A percentile compares a stretch with the other conserved stretches of the same genome.
Conservation (phyloP, 495 filamentous ascomycete genomes). For the Daldinia caldariorum region DNA sequence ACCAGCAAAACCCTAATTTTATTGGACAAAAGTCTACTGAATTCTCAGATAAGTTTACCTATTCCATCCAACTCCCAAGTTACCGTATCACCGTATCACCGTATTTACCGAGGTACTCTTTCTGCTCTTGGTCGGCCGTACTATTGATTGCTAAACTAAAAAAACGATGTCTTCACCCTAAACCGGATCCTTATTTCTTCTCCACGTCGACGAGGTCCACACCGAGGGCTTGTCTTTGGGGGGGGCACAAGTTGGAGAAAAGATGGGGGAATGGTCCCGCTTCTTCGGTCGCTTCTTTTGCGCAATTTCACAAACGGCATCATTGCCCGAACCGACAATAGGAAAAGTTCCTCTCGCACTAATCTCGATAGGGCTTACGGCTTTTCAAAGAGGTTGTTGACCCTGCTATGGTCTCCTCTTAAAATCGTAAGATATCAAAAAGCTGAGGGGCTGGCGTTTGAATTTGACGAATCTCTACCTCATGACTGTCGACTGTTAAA, state of each 20-base stretch:
- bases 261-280: conserved; percentile 22
- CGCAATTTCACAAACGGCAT: conserved; percentile 14
- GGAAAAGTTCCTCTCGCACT: not conserved
- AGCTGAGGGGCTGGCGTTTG: not conserved
- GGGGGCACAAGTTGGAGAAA: conserved; percentile 32
- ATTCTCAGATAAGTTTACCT: not conserved
- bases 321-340: not conserved
- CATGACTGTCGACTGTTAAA: not conserved
- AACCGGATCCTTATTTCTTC: conserved; percentile 9
- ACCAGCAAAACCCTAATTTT: not conserved
- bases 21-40: not conserved
- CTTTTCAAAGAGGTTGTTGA: not conserved
- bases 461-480: not conserved
- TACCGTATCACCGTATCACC: too few species aligned
- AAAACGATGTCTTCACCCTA: not conserved
- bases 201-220: conserved; percentile 24
- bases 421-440: not conserved
- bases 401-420: not conserved
- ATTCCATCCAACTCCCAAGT: not conserved
- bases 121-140: not conserved
- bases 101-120: too few species aligned
- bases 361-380: not conserved
- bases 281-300: conserved; percentile 20
- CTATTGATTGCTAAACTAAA: not conserved
- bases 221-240: not conserved